Evolutionary conservation across 108 stramenopile genomes (phyloP), one percentile per base, ranked within the genome.

Genomic region (Epipyxis sp.): DNA sequence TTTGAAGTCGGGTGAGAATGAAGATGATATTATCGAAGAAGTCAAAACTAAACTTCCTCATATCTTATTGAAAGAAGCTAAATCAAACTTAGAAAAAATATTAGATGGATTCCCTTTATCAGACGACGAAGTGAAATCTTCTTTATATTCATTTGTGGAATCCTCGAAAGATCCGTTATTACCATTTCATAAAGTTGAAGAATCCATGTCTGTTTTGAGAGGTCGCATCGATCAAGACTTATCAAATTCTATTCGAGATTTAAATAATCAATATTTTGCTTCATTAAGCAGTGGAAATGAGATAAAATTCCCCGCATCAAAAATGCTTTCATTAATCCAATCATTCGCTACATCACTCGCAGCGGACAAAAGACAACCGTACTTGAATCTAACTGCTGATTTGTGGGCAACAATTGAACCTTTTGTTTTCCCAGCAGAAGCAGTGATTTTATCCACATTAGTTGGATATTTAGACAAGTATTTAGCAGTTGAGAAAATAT

Each of bases 201-300:
- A 98, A 78, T 92, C 92, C 77, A 82, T 96, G 13, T 92, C 95
- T 34, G 93, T 96, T 13, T 90, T 96, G 6, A 90, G 89, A 69
- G 95, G 95, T 0, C 87, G 95, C 74, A 91, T 98, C 37, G 90
- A 94, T 44, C 89, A 82, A 10, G 42, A 76, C 29, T 79, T 97
- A 40, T 91, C 86, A 69, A 76, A 80, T 40, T 71, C 78, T 10
- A 91, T 96, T 44, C 72, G 81, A 1, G 76, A 79, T 59, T 81
- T 93, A 77, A 78, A 93, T 16, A 78, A 65, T 39, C 78, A 86
- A 59, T 91, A 90, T 83, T 87, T 86, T 59, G 71, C 85, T 42
- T 20, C 35, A 6, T 45, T 30, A 40, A 39, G 59, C 72, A 41
- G 0, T 59, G 59, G 1, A 43, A 77, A 42, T 27, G 3, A 6